Evolutionary conservation across 192 early-diverging fungal species (phyloP), one percentile per base, ranked within the genome.

Genomic region (Haplosporangium gracile): DNA sequence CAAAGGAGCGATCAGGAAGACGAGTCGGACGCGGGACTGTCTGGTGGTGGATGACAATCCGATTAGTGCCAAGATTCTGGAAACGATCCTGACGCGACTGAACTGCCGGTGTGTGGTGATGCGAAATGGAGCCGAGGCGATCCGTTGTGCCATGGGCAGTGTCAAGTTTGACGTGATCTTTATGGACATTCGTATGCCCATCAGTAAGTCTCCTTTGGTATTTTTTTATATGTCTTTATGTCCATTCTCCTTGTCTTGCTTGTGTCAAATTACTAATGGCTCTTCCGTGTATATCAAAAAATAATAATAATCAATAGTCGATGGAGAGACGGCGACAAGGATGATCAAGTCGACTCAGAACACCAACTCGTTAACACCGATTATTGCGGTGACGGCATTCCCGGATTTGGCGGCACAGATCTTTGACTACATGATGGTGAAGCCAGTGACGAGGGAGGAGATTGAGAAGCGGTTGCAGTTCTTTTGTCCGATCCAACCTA

Each of bases 301-400:
- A 36, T 2, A 36, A 36, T 11, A 49, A 18, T 16, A 15, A 51
- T 16, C 49, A 4, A 26, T 89, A 95, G 97, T 99, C 75, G 96
- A 97, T 87, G 98, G 97, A 43, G 96, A 98, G 70, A 94, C 93
- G 42, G 97, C 97, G 2, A 93, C 97, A 0, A 93, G 96, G 40
- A 98, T 99, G 97, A 97, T 99, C 74, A 98, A 98, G 90, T 95
- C 96, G 15, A 97, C 96, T 2, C 95, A 93, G 68, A 97, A 97
- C 82, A 90, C 95, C 38, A 99, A 99, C 90, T 92, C 91, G 40
- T 79, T 89, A 8, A 98, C 97, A 2, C 96, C 97, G 10, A 95
- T 99, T 39, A 89, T 99, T 76, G 94, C 92, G 0, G 91, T 95
- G 38, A 95, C 96, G 4, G 95, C 96, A 0, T 97, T 86, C 76